Evolutionary conservation across 805 yeast species (phyloP).

Genomic region (Myxozyma geophila): DNA sequence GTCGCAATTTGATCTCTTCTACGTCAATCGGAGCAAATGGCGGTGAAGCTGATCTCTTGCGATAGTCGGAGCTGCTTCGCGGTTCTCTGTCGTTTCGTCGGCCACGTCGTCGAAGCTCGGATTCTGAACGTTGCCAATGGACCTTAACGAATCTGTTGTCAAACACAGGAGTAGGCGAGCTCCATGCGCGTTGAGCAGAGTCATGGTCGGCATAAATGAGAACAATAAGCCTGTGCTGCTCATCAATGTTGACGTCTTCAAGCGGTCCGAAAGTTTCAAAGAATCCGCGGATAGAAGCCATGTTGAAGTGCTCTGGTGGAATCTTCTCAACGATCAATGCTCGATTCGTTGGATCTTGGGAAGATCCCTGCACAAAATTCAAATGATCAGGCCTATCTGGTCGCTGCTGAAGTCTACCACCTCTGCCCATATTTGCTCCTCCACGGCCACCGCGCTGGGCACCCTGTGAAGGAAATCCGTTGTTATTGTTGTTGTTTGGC

Average conservation of each 20-base stretch:
- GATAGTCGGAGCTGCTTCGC: background rate
- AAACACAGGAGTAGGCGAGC: conserved; percentile 52
- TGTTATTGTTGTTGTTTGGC: background rate
- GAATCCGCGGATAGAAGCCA: conserved; percentile 44
- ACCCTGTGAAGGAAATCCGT: background rate
- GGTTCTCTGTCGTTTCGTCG: conserved; percentile 1
- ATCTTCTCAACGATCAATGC: conserved; percentile 51
- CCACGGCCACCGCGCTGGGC: conserved; percentile 10
- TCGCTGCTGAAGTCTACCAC: conserved; percentile 3
- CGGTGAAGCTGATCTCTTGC: conserved; percentile 35
- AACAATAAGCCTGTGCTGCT: conserved; percentile 44
- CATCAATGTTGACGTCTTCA: conserved; percentile 42
- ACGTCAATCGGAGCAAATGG: conserved; percentile 44
- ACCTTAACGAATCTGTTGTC: conserved; percentile 56
- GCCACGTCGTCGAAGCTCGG: conserved; percentile 14
- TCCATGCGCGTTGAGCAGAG: conserved; percentile 52
- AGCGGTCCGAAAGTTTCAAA: conserved; percentile 53
- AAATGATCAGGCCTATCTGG: conserved; percentile 8
- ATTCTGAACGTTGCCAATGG: conserved; percentile 47
- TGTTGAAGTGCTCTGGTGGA: conserved; percentile 51
- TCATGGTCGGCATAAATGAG: conserved; percentile 48
- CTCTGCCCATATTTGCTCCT: conserved; percentile 13
- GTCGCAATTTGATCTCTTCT: conserved; percentile 48
- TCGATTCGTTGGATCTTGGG: conserved; percentile 39
- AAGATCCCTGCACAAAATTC: conserved; percentile 19